Evolutionary conservation across 2,329 filamentous ascomycete genomes (phyloP).

Genomic region (Claviceps sp.): DNA sequence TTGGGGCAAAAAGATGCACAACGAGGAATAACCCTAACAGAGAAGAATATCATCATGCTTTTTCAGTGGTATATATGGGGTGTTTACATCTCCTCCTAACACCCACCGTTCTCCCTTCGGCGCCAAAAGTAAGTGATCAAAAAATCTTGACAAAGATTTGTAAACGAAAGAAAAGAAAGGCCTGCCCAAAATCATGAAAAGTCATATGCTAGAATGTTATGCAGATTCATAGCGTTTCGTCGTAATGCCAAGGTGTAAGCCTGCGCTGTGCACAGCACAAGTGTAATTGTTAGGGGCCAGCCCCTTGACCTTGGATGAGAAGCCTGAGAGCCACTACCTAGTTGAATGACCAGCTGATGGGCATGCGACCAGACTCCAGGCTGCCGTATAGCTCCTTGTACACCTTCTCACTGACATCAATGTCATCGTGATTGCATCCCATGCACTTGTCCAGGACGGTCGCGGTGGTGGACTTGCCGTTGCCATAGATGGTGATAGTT

Average conservation of each 20-base stretch:
- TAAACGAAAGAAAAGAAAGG: neutral
- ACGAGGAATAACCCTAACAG: too few species aligned
- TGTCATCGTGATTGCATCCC: constrained; percentile 42
- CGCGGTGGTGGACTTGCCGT: constrained; percentile 45
- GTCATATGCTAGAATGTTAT: constrained; percentile 1
- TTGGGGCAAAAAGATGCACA: too few species aligned
- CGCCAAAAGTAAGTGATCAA: neutral
- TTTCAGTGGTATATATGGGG: too few species aligned
- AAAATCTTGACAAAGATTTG: neutral
- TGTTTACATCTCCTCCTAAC: too few species aligned
- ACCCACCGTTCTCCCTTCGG: too few species aligned
- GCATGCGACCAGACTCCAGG: constrained; percentile 28
- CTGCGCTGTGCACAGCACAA: constrained; percentile 8
- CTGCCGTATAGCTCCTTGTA: constrained; percentile 40
- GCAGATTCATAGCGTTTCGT: neutral
- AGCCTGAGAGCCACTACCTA: constrained; percentile 10
- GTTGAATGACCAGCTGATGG: constrained; percentile 34
- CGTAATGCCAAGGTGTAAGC: neutral
- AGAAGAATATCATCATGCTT: too few species aligned
- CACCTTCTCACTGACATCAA: constrained; percentile 47
- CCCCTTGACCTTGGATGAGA: neutral
- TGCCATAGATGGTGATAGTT: constrained; percentile 47
- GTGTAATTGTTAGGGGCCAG: neutral
- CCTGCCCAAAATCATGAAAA: constrained; percentile 2
- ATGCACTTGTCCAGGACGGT: constrained; percentile 63